Base-by-base conservation (phyloP, 495 filamentous ascomycete species). In the Aspergillus ellipticus region DNA sequence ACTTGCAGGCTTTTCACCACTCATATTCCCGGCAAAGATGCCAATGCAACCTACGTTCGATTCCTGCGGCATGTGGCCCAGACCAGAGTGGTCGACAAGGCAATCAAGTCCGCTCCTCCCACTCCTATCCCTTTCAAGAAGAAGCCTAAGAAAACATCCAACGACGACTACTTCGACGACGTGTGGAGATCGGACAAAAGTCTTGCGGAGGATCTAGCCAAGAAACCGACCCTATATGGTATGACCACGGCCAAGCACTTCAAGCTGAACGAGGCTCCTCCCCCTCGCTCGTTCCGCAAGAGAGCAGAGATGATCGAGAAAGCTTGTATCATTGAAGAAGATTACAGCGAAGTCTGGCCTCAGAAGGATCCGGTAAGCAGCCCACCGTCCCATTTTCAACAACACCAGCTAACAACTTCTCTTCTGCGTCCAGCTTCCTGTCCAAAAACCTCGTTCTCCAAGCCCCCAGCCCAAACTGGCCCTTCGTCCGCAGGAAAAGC, bases 151-250 rank as follows among this genome's bases (percentile, higher is more conserved):
- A 26, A 39, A 0, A 26, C 4, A 3, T 37, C 29, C 17, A 64
- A 67, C 22, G 20, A 52, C 22, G 61, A 60, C n/a, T 67, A 62
- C 16, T 64, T 62, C 21, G 48, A 55, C 10, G 65, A 62, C 28
- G 46, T 60, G 26, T 61, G 50, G 58, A 58, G 22, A 26, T 57
- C 57, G 1, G 58, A 56, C 51, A 33, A 51, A 10, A 28, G 22
- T 19, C 16, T 65, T n/a, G 43, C 50, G 6, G 26, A 22, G 0
- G 59, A 47, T 2, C 49, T 65, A 17, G 45, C 17, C 6, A 47
- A 56, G 9, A 53, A 57, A 3, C 26, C 50, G 5, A 41, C 61
- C 24, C 42, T 60, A 3, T 47, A 46, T 3, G 49, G 41, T 9
- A 37, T 47, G 46, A 26, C 54, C 24, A 54, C 54, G 6, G 17